Percentiles rank a stretch among this genome's conserved stretches.
Evolutionary conservation across 2,329 filamentous ascomycete species (phyloP).

Genomic region (Septoria linicola): DNA sequence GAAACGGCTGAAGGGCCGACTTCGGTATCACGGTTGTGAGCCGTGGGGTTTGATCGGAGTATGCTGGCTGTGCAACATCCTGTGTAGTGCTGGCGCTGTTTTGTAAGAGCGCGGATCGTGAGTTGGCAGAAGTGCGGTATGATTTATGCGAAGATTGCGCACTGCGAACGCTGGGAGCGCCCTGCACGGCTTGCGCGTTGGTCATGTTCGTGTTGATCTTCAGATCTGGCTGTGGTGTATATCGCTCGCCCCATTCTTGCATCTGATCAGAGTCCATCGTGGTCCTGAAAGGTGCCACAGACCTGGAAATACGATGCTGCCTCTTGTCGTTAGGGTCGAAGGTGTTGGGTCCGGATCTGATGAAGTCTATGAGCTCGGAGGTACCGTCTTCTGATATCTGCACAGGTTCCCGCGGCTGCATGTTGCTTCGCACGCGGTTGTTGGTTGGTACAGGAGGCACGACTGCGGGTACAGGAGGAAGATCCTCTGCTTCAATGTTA

Average conservation of each 20-base stretch:
- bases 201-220: slow-evolving; percentile 24
- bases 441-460: slow-evolving; percentile 26
- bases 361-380: slow-evolving; percentile 92
- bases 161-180: slow-evolving; percentile 21
- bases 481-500: slow-evolving; percentile 15
- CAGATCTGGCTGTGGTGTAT: slow-evolving; percentile 23
- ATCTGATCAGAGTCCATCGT: slow-evolving; percentile 86
- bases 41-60: slow-evolving; percentile 21
- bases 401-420: slow-evolving; percentile 52
- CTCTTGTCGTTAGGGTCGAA: slow-evolving; percentile 32
- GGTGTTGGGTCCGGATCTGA: slow-evolving; percentile 71
- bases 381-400: slow-evolving; percentile 65
- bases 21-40: slow-evolving; percentile 15
- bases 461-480: slow-evolving; percentile 31
- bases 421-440: slow-evolving; percentile 24
- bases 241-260: slow-evolving; percentile 38
- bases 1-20: slow-evolving; percentile 3
- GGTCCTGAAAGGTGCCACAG: slow-evolving; percentile 79
- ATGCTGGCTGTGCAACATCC: slow-evolving; percentile 14
- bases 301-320: slow-evolving; percentile 72
- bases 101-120: slow-evolving; percentile 34
- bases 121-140: slow-evolving; percentile 43
- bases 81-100: slow-evolving; percentile 20
- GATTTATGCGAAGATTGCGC: slow-evolving; percentile 22
- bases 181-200: not conserved